Evolutionary conservation across 2,329 filamentous ascomycete species (phyloP), one percentile per base, ranked within the genome.

Genomic region (Chrysoporthe puriensis): DNA sequence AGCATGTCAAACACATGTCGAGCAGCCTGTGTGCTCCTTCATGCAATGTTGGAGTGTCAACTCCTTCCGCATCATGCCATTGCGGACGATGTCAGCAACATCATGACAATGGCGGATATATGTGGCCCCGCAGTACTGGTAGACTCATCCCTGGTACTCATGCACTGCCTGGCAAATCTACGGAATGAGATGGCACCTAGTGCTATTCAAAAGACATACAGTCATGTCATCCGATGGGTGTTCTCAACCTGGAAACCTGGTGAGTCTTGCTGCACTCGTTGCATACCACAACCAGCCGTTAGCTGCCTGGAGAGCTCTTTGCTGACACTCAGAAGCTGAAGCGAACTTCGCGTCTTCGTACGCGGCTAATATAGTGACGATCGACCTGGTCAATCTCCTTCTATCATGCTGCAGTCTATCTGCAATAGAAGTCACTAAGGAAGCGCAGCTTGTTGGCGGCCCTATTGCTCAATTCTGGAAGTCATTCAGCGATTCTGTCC

Each of bases 191-290:
- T 90, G 73, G 88, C 91, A 57, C 91, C 92, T 1, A 90, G 87
- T 67, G 86, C 87, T 46, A 91, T 87, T 71, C 86, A 89, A 72
- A 83, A 84, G 50, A 91, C 89, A 3, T 89, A 88, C 48, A 91
- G 88, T 71, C 88, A 91, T 73, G 85, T 96, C 46, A 86, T 96
- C 66, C 85, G 89, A 73, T 99, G 96, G 96, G 77, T 96, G 1
- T 89, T 94, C 73, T 86, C 89, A 44, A 90, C 86, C 73, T 99
- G 95, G 94, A 89, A 89, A 71, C 91, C 94, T 71, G 89, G 92
- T 95, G 82, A 76, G 86, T 77, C 21, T 21, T 43, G 7, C 56
- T 63, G 43, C 21, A 26, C 32, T 21, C 46, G 7, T 58, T 62
- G 43, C 8, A 21, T 48, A 43, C 3, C 43, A 16, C 6, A 5